These are phyloP conservation scores for Fraxinus cuspidata DNA, from an alignment of 257 asterid species.

Conservation along the genomic window DNA sequence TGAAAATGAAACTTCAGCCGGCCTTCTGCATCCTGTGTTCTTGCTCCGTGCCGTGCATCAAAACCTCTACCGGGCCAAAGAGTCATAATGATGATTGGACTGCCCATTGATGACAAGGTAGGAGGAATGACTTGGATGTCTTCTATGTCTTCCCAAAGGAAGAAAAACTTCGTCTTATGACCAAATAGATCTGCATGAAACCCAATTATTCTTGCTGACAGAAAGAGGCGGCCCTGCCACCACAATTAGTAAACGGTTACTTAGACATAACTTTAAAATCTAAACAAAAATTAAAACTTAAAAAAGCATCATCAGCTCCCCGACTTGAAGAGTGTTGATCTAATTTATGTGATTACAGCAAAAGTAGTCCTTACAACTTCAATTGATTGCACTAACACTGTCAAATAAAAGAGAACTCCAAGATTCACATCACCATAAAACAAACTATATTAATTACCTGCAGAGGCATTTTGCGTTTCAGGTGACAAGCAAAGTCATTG, in stretches of 20 bases:
- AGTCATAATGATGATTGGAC: conserved; percentile 80
- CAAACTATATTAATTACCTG: conserved; percentile 55
- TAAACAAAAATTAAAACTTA: conserved; percentile 21
- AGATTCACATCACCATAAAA: conserved; percentile 8
- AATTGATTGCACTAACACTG: background rate
- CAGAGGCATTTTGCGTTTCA: conserved; percentile 96
- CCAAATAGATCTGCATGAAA: conserved; percentile 96
- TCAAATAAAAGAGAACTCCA: background rate
- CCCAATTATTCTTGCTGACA: conserved; percentile 98
- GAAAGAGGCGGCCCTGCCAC: conserved; percentile 90
- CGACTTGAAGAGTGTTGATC: background rate
- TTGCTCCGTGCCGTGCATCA: conserved; percentile 95
- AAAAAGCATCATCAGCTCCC: conserved; percentile 21
- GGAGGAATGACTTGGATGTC: conserved; percentile 86
- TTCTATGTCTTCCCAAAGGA: conserved; percentile 98
- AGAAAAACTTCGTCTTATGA: conserved; percentile 89
- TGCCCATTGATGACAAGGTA: conserved; percentile 95
- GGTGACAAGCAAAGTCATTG: conserved; percentile 92
- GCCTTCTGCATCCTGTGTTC: conserved; percentile 83
- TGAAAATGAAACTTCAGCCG: conserved; percentile 92
- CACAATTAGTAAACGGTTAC: conserved; percentile 24
- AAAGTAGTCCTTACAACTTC: background rate
- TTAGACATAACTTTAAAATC: conserved; percentile 10
- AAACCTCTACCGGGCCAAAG: conserved; percentile 85
- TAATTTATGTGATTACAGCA: background rate